phyloP scores from a whole-genome alignment of 1,284 basidiomycete species.

The Xanthoconium separans region DNA sequence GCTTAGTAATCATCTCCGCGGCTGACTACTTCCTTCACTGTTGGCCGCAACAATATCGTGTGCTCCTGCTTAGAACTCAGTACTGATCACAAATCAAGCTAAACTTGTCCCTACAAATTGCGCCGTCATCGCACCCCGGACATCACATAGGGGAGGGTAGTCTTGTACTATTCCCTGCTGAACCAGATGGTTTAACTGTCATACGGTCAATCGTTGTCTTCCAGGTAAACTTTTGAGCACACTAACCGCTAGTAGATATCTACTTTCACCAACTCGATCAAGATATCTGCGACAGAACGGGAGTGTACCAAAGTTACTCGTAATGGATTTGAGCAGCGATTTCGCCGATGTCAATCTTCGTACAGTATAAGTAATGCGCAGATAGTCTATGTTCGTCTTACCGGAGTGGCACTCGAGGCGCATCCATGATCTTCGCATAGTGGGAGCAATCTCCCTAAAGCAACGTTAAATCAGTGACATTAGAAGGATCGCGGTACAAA shows the following conservation, averaged over 20 bases:
- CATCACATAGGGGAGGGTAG: slow-evolving; percentile 93
- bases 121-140: slow-evolving; percentile 84
- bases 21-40: slow-evolving; percentile 93
- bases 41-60: slow-evolving; percentile 88
- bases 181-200: slow-evolving; percentile 87
- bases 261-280: slow-evolving; percentile 91
- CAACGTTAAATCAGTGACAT: slow-evolving; percentile 10
- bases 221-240: neutral
- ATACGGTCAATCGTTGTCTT: neutral
- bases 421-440: slow-evolving; percentile 77
- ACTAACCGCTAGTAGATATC: slow-evolving; percentile 88
- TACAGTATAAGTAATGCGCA: neutral
- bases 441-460: slow-evolving; percentile 89
- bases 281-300: slow-evolving; percentile 97
- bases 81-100: neutral
- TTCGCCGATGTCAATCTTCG: slow-evolving; percentile 82
- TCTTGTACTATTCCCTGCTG: slow-evolving; percentile 86
- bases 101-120: slow-evolving; percentile 72
- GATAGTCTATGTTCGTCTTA: slow-evolving; percentile 32
- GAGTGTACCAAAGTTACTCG: slow-evolving; percentile 92
- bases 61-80: slow-evolving; percentile 64
- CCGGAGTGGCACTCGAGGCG: slow-evolving; percentile 71
- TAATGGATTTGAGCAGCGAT: slow-evolving; percentile 84
- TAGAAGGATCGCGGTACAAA: slow-evolving; percentile 35
- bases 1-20: slow-evolving; percentile 87